Base-by-base conservation (phyloP, 305 asterid species). In the Salvia sclarea region DNA sequence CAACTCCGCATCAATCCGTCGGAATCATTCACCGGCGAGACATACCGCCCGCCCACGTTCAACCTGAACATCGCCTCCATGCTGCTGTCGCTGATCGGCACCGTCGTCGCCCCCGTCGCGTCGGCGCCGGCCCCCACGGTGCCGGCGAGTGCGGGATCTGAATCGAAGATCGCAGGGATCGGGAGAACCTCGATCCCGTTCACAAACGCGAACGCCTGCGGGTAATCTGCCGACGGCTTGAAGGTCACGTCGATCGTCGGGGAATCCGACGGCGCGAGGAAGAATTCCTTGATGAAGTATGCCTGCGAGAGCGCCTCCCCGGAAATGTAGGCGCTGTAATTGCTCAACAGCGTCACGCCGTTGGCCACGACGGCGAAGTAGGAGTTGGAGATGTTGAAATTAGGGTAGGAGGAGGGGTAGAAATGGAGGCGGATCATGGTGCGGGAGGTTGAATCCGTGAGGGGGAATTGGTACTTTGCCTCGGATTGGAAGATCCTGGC, bases 291-390 rank as follows among this genome's bases (percentile, higher is more conserved):
- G 78, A 94, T 79, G 71, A 94, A 79, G 55, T 86, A 94, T 2
- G 89, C 90, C 28, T 94, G 98, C 0, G 96, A 88, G 49, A 85
- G 87, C 0, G 98, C 98, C 68, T 91, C 84, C 0, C 95, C 90
- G 0, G 95, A 83, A 8, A 83, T 64, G 8, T 31, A 76, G 1
- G 96, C 95, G 56, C 96, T 91, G 81, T 91, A 94, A 66, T 91
- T 94, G 52, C 33, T 81, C 68, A 94, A 35, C 41, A 94, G 63
- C 0, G 93, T 81, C 35, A 86, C 59, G 1, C 79, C 80, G 6
- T 84, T 90, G 0, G 86, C 90, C 0, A 61, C 54, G 3, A 86
- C 92, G 0, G 89, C 54, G 73, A 93, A 82, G 43, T 79, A 93
- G 0, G 98, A 91, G 2, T 69, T 78, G 4, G 92, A 79, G 38